These are phyloP conservation scores for Mycena indigotica DNA, from an alignment of 768 basidiomycete species.

Conservation along the genomic window DNA sequence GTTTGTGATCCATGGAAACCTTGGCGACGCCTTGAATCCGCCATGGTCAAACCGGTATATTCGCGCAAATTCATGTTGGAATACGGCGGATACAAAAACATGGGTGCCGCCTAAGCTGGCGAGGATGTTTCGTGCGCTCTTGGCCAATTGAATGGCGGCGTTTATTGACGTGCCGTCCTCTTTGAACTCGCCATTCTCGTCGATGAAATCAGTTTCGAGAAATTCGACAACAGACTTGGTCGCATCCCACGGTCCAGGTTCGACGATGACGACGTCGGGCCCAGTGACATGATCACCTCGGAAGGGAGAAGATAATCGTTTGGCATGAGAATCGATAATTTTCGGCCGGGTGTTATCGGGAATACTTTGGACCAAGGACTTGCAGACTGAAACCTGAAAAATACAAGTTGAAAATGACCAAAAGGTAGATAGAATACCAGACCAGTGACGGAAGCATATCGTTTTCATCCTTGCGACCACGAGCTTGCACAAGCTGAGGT, in stretches of 20 bases:
- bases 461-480: neutral
- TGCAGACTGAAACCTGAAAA: no score
- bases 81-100: conserved; percentile 1
- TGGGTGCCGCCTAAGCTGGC: neutral
- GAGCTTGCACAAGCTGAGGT: no score
- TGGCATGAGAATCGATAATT: neutral
- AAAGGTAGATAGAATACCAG: no score
- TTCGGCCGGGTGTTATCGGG: neutral
- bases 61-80: neutral
- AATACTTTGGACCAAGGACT: no score
- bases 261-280: neutral
- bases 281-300: neutral
- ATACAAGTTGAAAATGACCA: no score
- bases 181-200: neutral
- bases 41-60: conserved; percentile 6
- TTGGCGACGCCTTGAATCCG: neutral
- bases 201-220: neutral
- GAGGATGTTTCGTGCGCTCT: conserved; percentile 4
- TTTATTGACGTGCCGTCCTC: neutral
- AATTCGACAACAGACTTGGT: neutral
- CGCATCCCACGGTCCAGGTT: neutral
- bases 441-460: neutral
- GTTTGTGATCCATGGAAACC: neutral
- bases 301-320: neutral
- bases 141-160: neutral